A percentile compares a stretch with the other conserved stretches of the same genome.
Evolutionary conservation across 1,284 basidiomycete species (phyloP).

Genomic region (Trichosporon sp.): DNA sequence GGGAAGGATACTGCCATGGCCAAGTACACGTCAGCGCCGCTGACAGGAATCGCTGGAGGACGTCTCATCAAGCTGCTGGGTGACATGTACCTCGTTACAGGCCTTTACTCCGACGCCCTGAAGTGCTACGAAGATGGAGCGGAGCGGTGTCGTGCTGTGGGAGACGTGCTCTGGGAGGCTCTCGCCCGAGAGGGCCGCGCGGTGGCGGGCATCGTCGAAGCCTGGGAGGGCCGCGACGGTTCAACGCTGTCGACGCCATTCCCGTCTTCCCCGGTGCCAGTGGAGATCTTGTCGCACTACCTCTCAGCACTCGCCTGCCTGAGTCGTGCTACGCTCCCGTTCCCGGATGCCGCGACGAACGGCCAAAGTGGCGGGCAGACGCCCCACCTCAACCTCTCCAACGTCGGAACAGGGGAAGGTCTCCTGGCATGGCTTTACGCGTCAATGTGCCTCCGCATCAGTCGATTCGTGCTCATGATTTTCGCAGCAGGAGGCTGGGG

Average conservation of each 20-base stretch:
- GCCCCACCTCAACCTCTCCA: conserved; percentile 32
- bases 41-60: conserved; percentile 50
- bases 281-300: conserved; percentile 50
- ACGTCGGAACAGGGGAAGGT: conserved; percentile 48
- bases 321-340: conserved; percentile 45
- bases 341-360: conserved; percentile 32
- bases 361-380: conserved; percentile 30
- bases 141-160: conserved; percentile 67
- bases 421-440: conserved; percentile 54
- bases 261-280: conserved; percentile 46
- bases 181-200: conserved; percentile 80
- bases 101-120: conserved; percentile 74
- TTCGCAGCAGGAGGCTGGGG: conserved; percentile 89
- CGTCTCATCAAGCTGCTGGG: conserved; percentile 82
- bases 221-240: conserved; percentile 75
- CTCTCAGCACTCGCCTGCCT: conserved; percentile 47
- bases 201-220: conserved; percentile 73
- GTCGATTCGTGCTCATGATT: conserved; percentile 63
- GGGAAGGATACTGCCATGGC: conserved; percentile 19
- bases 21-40: conserved; percentile 45
- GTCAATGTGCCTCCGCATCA: conserved; percentile 48
- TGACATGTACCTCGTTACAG: conserved; percentile 81
- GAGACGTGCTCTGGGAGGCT: conserved; percentile 83
- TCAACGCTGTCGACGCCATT: conserved; percentile 55
- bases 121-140: conserved; percentile 84